Evolutionary conservation across 768 basidiomycete genomes (phyloP).

Genomic region (Leccinellum luteum): DNA sequence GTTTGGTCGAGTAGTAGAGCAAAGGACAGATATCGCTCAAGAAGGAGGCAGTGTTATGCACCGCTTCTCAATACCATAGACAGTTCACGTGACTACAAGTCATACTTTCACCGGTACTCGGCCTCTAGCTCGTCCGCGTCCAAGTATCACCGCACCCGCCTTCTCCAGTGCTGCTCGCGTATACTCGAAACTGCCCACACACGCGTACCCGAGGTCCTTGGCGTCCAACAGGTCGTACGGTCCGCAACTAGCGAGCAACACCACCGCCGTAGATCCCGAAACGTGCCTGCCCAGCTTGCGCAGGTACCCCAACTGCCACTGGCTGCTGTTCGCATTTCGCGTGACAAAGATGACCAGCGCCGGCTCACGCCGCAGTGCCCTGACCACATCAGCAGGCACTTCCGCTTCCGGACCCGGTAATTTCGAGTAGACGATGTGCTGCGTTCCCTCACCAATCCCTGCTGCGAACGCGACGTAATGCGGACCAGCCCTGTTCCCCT

Average conservation of each 20-base stretch:
- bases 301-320: constrained; percentile 52
- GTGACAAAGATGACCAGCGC: constrained; percentile 47
- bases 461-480: constrained; percentile 51
- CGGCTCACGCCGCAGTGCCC: background rate
- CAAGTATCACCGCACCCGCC: constrained; percentile 44
- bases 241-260: constrained; percentile 60
- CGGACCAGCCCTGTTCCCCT: constrained; percentile 56
- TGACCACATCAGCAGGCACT: constrained; percentile 3
- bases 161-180: constrained; percentile 50
- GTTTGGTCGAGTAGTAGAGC: no score
- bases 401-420: constrained; percentile 4
- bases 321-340: constrained; percentile 50
- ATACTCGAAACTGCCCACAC: constrained; percentile 58
- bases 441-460: constrained; percentile 33
- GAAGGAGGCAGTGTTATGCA: constrained; percentile 22
- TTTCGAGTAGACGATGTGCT: constrained; percentile 49
- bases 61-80: background rate
- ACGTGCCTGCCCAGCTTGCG: constrained; percentile 24
- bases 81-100: constrained; percentile 25
- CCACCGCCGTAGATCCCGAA: constrained; percentile 31
- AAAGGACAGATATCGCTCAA: constrained; percentile 10
- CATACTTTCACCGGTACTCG: constrained; percentile 5
- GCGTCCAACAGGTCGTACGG: constrained; percentile 55
- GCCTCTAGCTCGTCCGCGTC: constrained; percentile 19
- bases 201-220: constrained; percentile 31